Evolutionary conservation across 164 flowering plant species (phyloP), one percentile per base, ranked within the genome.

Genomic region (Vitis rupestris): DNA sequence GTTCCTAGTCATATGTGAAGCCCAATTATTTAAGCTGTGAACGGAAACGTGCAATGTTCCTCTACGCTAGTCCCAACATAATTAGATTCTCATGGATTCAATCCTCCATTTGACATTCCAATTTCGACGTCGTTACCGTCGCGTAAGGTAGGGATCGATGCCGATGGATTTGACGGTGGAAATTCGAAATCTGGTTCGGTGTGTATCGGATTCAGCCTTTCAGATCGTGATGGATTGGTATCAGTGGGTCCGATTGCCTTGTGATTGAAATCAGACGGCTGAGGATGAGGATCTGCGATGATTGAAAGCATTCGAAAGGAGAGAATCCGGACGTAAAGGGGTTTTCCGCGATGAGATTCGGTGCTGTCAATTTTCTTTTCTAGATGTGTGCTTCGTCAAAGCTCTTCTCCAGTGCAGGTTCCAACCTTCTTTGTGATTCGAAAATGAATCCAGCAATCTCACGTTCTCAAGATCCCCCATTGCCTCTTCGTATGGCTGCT

Each of bases 1-100:
- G 97, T 64, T 92, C 97, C 99, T 98, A 95, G 71, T 95, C 99
- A 82, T 92, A 95, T 66, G 99, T 92, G 78, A 95, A 95, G 31
- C 99, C 99, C 72, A 95, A 74, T 60, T 90, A 90, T 70, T 95
- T 95, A 50, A 95, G 97, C 98, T 94, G 86, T 19, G 83, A 50
- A 11, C 98, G 97, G 50, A 95, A 95, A 66, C 93, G 89, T 13
- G 76, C 82, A 59, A 95, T 91, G 77, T 31, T 80, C 30, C 72
- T 66, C 54, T 77, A 80, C 49, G 82, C 75, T 75, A 83, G 67
- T 51, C 84, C 80, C 3, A 81, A 82, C 86, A 83, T 81, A 72
- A 12, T 74, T 59, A 69, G 17, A 3, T 14, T 58, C 74, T 55
- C 53, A 9, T 23, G 11, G 55, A 47, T 64, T 49, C 19, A 53